These are phyloP conservation scores for Suillus alpinus DNA, from an alignment of 768 basidiomycete genomes.

Conservation along the genomic window DNA sequence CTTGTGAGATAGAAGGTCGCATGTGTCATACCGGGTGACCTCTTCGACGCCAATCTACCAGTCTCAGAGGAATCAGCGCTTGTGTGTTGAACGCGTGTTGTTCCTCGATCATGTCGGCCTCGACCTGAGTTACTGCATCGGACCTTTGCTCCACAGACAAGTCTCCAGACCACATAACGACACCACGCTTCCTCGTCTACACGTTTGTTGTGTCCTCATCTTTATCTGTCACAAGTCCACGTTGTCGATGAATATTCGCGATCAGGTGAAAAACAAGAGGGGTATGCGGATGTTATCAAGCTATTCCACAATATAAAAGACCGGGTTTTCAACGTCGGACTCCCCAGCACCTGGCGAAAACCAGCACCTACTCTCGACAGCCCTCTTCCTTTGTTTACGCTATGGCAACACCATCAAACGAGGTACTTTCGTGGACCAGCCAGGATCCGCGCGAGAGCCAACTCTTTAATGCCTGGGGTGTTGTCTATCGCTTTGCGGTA, in stretches of 20 bases:
- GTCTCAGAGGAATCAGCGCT: constrained; percentile 44
- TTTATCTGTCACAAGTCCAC: constrained; percentile 75
- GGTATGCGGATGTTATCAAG: constrained; percentile 46
- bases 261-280: constrained; percentile 46
- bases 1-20: constrained; percentile 22
- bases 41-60: constrained; percentile 31
- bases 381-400: constrained; percentile 33
- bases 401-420: constrained; percentile 56
- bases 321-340: constrained; percentile 10
- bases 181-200: constrained; percentile 63
- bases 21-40: constrained; percentile 27
- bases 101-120: constrained; percentile 65
- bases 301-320: constrained; percentile 56
- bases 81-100: constrained; percentile 61
- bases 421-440: constrained; percentile 84
- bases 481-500: constrained; percentile 80
- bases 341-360: constrained; percentile 22
- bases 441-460: constrained; percentile 82
- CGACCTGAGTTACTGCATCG: constrained; percentile 52
- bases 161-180: constrained; percentile 51
- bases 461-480: constrained; percentile 79
- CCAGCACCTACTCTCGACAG: constrained; percentile 29
- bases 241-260: constrained; percentile 66
- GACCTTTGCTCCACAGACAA: constrained; percentile 72
- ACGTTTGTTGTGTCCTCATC: constrained; percentile 70